Conservation (phyloP, 1,284 basidiomycete genomes). For the Abortiporus biennis region DNA sequence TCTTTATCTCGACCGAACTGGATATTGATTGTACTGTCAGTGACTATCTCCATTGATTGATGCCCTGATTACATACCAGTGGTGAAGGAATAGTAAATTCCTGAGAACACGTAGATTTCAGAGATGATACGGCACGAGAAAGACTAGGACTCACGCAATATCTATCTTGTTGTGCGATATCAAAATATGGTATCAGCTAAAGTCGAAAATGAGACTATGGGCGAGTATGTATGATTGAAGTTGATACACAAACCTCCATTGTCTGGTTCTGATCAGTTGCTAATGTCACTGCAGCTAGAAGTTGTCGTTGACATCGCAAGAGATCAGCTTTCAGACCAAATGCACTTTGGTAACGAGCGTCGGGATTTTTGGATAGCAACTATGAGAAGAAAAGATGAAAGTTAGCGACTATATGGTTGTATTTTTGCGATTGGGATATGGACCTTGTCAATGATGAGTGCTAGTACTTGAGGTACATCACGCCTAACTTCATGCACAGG, state of each 20-base stretch:
- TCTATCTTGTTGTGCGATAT: slow-evolving; percentile 56
- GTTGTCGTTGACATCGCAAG: slow-evolving; percentile 55
- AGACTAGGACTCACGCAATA: slow-evolving; percentile 43
- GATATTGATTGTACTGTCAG: slow-evolving; percentile 5
- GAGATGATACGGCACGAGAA: too few species aligned
- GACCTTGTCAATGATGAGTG: slow-evolving; percentile 63
- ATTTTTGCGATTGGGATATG: slow-evolving; percentile 1
- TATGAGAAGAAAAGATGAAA: slow-evolving; percentile 20
- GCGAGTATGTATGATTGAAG: slow-evolving; percentile 7
- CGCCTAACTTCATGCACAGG: slow-evolving; percentile 69
- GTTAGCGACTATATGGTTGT: not conserved
- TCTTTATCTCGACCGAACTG: slow-evolving; percentile 69
- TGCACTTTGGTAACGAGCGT: slow-evolving; percentile 62
- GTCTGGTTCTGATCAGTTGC: slow-evolving; percentile 51
- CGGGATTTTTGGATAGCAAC: slow-evolving; percentile 60
- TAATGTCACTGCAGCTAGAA: slow-evolving; percentile 52
- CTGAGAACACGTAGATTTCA: too few species aligned
- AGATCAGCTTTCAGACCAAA: slow-evolving; percentile 61
- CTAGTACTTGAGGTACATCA: slow-evolving; percentile 66
- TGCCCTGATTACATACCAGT: slow-evolving; percentile 35
- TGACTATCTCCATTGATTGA: too few species aligned
- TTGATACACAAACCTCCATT: slow-evolving; percentile 34
- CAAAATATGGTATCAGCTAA: slow-evolving; percentile 61
- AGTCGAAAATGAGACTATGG: not conserved
- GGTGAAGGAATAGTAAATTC: slow-evolving; percentile 64